Base-by-base conservation (phyloP, 352 stramenopile species). In the Globisporangium parvum region DNA sequence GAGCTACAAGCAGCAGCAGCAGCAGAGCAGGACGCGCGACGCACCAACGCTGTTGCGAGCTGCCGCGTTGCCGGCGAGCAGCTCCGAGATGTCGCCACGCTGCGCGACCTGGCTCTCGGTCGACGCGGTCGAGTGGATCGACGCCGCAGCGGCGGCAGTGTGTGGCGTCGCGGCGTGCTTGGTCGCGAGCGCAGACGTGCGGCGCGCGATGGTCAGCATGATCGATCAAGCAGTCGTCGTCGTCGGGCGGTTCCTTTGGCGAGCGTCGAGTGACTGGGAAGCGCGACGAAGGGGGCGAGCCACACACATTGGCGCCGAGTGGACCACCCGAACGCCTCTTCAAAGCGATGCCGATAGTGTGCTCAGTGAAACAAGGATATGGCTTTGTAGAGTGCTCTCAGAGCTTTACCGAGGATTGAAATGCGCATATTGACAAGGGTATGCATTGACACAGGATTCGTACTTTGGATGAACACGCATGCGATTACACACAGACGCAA, bases 41-140 rank as follows among this genome's bases (percentile, higher is more conserved):
- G 55, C 78, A 91, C 83, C 84, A 46, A 88, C 79, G 67, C 79
- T 80, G 60, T 91, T 88, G 42, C 81, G 80, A 9, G 84, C 81
- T 15, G 77, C 80, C 47, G 69, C 70, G 52, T 90, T 88, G 55
- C 79, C 77, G 0, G 55, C 66, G 37, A 93, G 51, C 37, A 93
- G 71, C 26, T 93, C 81, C 66, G 75, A 74, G 52, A 93, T 71
- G 65, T 75, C 87, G 59, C 76, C 79, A 46, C 77, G 79, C 54
- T 90, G 42, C 20, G 57, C 21, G 20, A 71, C 61, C 47, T 80
- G 65, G 51, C 60, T 67, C 21, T 73, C 61, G 23, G 70, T 57
- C 18, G 55, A 37, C 23, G 65, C 23, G 21, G 65, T 67, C 46
- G 66, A 64, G 63, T 71, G 66, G 50, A 73, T 51, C 10, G 53